Base-by-base conservation (phyloP, 495 filamentous ascomycete genomes). In the Neurospora africana region DNA sequence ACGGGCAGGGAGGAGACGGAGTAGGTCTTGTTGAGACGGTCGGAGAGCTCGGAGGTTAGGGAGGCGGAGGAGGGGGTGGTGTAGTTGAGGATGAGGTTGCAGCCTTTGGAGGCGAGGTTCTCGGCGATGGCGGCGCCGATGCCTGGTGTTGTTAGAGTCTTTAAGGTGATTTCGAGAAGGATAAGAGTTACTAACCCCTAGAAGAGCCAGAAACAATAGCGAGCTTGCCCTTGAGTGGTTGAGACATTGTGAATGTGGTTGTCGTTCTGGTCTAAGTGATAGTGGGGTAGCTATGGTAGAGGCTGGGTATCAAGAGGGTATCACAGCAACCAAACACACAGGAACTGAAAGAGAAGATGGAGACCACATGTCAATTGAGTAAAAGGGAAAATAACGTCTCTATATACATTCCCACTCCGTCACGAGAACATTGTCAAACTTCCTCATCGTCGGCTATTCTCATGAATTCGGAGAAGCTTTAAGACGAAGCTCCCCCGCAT, bases 41-140 rank as follows among this genome's bases (percentile, higher is more conserved):
- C 71, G 47, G 85, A 81, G 9, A 85, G 77, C 17, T 72, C 13
- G 10, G 77, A 41, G 10, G 79, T 74, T 10, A 71, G 71, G 0
- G 70, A n/a, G 35, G 77, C 69, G 23, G 82, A 83, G 38, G 79
- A 78, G 9, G 77, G 10, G 2, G 91, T 92, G 47, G 89, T 90
- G 82, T 90, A 93, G 80, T 90, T 91, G 33, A 94, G 81, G 35
- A 94, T 82, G 5, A 94, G 82, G 19, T 86, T 86, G 76, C 85
- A 86, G 73, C 92, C 92, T 81, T 94, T 93, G 44, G 85, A 83
- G 30, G 91, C 91, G 19, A 94, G 88, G 76, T 95, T 95, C 68
- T 86, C 86, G 43, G 89, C 90, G 75, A 94, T 93, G n/a, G 91
- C 91, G 71, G 89, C 91, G 68, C 94, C 93, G 78, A 97, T 97